These are phyloP conservation scores for Eucalyptus lansdowneana DNA, from an alignment of 345 rosid species.

Conservation along the genomic window DNA sequence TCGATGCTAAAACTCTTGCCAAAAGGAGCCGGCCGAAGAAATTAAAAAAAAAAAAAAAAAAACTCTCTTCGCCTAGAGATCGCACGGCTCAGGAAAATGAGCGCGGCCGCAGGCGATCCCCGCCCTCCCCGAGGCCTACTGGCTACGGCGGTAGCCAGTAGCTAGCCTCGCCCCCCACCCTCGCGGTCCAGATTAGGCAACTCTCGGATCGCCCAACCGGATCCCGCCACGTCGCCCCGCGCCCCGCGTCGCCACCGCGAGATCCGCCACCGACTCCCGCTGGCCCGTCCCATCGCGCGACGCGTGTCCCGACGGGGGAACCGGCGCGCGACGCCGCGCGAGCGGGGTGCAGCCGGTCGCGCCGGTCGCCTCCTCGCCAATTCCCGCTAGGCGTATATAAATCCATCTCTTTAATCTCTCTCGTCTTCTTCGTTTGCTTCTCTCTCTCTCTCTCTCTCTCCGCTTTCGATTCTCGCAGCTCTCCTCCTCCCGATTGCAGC, in stretches of 20 bases:
- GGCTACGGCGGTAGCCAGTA: not conserved
- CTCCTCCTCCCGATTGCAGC: not conserved
- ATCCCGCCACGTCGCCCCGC: not conserved
- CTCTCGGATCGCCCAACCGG: not conserved
- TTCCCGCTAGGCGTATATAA: conserved; percentile 44
- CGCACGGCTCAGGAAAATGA: not conserved
- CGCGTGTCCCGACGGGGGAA: conserved; percentile 8
- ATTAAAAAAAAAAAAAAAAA: not conserved
- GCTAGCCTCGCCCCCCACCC: not conserved
- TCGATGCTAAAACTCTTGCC: not conserved
- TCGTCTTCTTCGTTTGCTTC: not conserved
- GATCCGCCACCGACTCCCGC: conserved; percentile 9
- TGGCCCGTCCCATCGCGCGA: not conserved
- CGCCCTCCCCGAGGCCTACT: not conserved
- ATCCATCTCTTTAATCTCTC: not conserved
- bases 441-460: not conserved
- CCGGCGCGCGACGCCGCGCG: not conserved
- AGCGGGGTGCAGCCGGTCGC: conserved; percentile 2
- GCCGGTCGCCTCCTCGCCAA: conserved; percentile 20
- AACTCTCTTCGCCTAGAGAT: not conserved
- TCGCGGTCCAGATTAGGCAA: not conserved
- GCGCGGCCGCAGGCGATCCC: not conserved
- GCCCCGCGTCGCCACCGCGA: conserved; percentile 3
- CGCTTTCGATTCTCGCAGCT: not conserved
- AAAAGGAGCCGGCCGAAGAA: not conserved